Base-by-base conservation (phyloP, 2,329 filamentous ascomycete genomes). In the Pezicula carpinea region DNA sequence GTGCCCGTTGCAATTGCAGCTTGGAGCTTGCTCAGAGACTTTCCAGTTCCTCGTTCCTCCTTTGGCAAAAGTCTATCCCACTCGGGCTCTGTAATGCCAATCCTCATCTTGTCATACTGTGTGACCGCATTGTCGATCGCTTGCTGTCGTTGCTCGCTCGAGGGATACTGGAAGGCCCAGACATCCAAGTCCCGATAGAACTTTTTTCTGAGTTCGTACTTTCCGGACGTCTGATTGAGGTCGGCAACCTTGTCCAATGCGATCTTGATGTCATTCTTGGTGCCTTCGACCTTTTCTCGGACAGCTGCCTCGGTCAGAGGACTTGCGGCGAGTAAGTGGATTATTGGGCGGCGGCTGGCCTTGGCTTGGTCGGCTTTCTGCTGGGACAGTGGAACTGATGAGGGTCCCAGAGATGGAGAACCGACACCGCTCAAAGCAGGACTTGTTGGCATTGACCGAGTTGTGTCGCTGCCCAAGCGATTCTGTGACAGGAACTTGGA, bases 171-270 rank as follows among this genome's bases (percentile, higher is more conserved):
- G 60, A 82, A 82, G 48, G 72, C 75, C 73, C 77, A 85, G 18
- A 83, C 77, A 54, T 85, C 80, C 13, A 85, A 70, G 53, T 85
- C 81, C 62, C 76, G 82, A 74, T 76, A 85, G 52, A 73, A 78
- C 19, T 70, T 66, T 64, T 77, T 80, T 51, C 75, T 73, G 55
- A 84, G 64, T 29, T 68, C 64, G 72, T 76, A 85, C 53, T 72
- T 79, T 50, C 76, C 71, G 4, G 66, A 66, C 2, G 68, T 62
- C 4, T 69, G 52, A 48, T 75, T 70, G 45, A 72, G 71, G 48
- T 77, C 74, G 23, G 77, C 80, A 18, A 81, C 77, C 64, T 83
- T 85, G 41, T 76, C 69, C 11, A 85, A 63, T 1, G 74, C 74
- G 3, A 66, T 62, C 46, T 70, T 69, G 54, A 84, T 74, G 14